These are phyloP conservation scores for Chytriomyces sp. DNA, from an alignment of 192 early-diverging fungal genomes.

Conservation along the genomic window DNA sequence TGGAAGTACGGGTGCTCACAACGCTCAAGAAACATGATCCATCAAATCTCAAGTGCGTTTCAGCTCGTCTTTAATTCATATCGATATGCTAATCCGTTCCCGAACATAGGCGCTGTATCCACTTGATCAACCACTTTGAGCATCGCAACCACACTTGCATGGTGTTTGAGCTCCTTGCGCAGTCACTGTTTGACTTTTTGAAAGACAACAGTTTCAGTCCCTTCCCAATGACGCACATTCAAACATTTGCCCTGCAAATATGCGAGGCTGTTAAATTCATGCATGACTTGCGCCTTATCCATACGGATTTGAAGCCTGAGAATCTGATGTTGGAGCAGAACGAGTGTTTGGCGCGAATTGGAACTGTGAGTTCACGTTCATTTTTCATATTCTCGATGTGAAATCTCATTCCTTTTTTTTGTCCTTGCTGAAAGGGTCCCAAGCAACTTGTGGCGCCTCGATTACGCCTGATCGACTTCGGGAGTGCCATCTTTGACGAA, in stretches of 20 bases:
- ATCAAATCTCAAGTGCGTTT: conserved; percentile 71
- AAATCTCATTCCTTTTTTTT: no score
- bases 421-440: neutral
- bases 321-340: neutral
- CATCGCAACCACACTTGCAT: conserved; percentile 94
- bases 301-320: conserved; percentile 96
- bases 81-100: neutral
- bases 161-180: conserved; percentile 91
- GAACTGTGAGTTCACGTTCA: neutral
- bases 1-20: conserved; percentile 87
- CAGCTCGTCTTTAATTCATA: conserved; percentile 11
- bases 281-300: conserved; percentile 84
- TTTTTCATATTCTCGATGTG: neutral
- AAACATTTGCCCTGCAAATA: conserved; percentile 83
- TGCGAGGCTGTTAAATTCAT: conserved; percentile 86
- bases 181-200: conserved; percentile 94
- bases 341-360: neutral
- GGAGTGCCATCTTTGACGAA: conserved; percentile 89
- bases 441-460: conserved; percentile 72
- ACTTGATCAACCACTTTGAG: conserved; percentile 83
- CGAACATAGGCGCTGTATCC: conserved; percentile 80
- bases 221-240: conserved; percentile 85
- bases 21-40: conserved; percentile 82
- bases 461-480: conserved; percentile 95
- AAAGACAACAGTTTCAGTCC: conserved; percentile 90